Percentiles rank a stretch among this genome's conserved stretches.
phyloP scores from a whole-genome alignment of 2,329 filamentous ascomycete species.

The Talaromyces sp. region DNA sequence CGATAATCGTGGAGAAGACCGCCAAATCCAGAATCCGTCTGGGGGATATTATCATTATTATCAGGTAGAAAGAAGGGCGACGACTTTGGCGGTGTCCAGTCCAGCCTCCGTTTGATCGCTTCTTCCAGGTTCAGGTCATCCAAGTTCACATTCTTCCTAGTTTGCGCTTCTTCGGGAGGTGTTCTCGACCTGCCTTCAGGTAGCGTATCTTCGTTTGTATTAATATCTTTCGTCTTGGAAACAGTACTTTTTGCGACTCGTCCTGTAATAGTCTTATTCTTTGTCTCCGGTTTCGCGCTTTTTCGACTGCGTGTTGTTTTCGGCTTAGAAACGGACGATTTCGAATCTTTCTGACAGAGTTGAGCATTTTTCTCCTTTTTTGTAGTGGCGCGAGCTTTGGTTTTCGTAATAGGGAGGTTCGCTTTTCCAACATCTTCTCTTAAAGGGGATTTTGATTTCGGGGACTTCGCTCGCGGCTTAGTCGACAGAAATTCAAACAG shows the following conservation, averaged over 20 bases:
- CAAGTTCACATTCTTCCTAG: constrained; percentile 16
- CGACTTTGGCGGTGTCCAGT: constrained; percentile 63
- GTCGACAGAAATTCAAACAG: constrained; percentile 13
- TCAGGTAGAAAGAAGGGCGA: constrained; percentile 13
- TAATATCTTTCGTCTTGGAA: constrained; percentile 3
- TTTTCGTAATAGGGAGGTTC: constrained; percentile 2
- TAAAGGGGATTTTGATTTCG: constrained; percentile 4
- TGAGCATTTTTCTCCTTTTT: neutral
- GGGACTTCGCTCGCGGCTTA: neutral
- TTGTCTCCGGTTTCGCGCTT: constrained; percentile 16
- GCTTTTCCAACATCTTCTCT: constrained; percentile 9
- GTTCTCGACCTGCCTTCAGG: neutral
- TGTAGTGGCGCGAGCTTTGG: constrained; percentile 6
- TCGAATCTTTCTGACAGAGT: constrained; percentile 8
- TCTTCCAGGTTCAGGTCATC: constrained; percentile 28
- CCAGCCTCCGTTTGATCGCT: constrained; percentile 52
- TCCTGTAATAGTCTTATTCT: constrained; percentile 31
- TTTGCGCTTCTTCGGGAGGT: neutral
- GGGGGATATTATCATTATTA: neutral
- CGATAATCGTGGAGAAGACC: constrained; percentile 37
- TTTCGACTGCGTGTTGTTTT: constrained; percentile 13
- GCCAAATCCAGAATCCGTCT: constrained; percentile 21
- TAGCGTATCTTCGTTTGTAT: neutral
- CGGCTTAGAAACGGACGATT: constrained; percentile 15
- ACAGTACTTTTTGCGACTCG: constrained; percentile 27